phyloP scores from a whole-genome alignment of 2,329 filamentous ascomycete genomes.

The Fusarium penzigii region DNA sequence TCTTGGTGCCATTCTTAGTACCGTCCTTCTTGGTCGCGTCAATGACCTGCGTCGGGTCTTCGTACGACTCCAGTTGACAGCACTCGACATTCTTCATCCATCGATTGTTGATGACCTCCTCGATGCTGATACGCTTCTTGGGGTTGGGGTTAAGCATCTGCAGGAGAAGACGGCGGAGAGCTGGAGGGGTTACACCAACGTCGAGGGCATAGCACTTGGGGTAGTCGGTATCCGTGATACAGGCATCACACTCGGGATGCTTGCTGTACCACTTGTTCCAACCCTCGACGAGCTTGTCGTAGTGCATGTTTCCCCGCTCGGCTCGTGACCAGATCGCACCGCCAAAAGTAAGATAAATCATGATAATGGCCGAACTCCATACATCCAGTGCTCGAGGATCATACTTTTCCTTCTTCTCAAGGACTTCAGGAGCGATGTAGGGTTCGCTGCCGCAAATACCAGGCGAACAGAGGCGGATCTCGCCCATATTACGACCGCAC shows the following conservation, averaged over 20 bases:
- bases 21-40: constrained; percentile 61
- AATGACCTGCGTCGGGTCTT: constrained; percentile 61
- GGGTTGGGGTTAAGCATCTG: constrained; percentile 85
- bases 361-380: constrained; percentile 84
- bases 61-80: constrained; percentile 72
- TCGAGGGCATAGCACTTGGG: constrained; percentile 69
- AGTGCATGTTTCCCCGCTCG: constrained; percentile 56
- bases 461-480: constrained; percentile 70
- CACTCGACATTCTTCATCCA: constrained; percentile 77
- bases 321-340: constrained; percentile 76
- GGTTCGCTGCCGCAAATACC: constrained; percentile 84
- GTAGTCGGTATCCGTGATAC: constrained; percentile 59
- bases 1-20: constrained; percentile 44
- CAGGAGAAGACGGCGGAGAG: constrained; percentile 69
- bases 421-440: constrained; percentile 85
- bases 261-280: constrained; percentile 69
- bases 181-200: constrained; percentile 62
- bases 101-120: constrained; percentile 67
- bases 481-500: constrained; percentile 72
- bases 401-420: constrained; percentile 63
- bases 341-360: constrained; percentile 73
- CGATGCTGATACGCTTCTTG: constrained; percentile 66
- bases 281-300: constrained; percentile 63
- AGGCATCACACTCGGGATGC: constrained; percentile 43
- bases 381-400: constrained; percentile 82